phyloP scores from a whole-genome alignment of 2,329 filamentous ascomycete genomes.

The Cladosporium sphaerospermum region DNA sequence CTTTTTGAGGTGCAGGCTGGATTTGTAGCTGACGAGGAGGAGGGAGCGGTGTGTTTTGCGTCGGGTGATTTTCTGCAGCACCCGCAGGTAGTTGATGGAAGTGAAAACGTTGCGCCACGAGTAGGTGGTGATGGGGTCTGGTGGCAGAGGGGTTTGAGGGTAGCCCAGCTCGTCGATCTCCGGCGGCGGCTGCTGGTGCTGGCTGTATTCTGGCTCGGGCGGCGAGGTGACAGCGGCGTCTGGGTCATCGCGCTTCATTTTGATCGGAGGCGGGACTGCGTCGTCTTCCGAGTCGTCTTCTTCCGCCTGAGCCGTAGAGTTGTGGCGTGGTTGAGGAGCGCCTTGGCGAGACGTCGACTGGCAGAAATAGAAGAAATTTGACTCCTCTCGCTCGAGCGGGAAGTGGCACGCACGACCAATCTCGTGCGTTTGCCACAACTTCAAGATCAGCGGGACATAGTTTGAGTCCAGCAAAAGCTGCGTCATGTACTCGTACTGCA shows the following conservation, averaged over 20 bases:
- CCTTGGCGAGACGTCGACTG: constrained; percentile 62
- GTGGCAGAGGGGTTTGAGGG: constrained; percentile 63
- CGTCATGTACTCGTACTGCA: constrained; percentile 94
- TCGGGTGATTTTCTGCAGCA: constrained; percentile 97
- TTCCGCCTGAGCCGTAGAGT: constrained; percentile 24
- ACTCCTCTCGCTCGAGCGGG: constrained; percentile 72
- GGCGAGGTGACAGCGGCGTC: constrained; percentile 31
- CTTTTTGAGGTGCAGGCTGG: constrained; percentile 83
- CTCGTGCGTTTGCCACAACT: constrained; percentile 90
- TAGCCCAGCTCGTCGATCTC: constrained; percentile 84
- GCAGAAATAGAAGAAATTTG: constrained; percentile 90
- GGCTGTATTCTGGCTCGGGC: constrained; percentile 27
- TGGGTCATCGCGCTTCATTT: constrained; percentile 45
- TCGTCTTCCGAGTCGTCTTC: constrained; percentile 57
- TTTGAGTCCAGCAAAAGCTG: constrained; percentile 92
- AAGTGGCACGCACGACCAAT: constrained; percentile 84
- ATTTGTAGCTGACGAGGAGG: constrained; percentile 92
- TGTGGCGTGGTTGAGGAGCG: constrained; percentile 15
- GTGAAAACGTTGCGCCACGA: constrained; percentile 94
- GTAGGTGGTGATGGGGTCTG: constrained; percentile 77
- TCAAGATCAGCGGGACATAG: constrained; percentile 85
- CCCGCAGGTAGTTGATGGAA: constrained; percentile 86
- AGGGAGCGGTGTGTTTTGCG: constrained; percentile 92
- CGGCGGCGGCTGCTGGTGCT: constrained; percentile 30
- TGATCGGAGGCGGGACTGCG: constrained; percentile 72